A percentile compares a stretch with the other conserved stretches of the same genome.
Conservation (phyloP, 2,329 filamentous ascomycete species). For the Xylariaceae sp. region DNA sequence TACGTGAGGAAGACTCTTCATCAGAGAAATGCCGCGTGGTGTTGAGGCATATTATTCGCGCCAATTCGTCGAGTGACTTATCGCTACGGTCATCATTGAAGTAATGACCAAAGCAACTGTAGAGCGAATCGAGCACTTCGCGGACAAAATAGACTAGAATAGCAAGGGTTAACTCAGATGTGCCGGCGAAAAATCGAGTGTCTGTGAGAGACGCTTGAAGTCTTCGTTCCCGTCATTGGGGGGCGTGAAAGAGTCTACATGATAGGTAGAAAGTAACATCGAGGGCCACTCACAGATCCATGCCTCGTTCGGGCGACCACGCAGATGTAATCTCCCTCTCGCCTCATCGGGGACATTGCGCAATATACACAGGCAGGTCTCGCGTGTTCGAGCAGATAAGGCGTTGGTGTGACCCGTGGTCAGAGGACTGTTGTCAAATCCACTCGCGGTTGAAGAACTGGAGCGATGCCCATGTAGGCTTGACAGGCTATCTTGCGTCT, state of each 20-base stretch:
- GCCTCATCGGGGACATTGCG: conserved; percentile 29
- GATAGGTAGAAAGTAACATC: too few relatives aligned
- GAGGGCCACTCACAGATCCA: conserved; percentile 32
- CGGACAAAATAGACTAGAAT: too few relatives aligned
- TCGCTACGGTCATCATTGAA: conserved; percentile 20
- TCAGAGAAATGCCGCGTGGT: conserved; percentile 32
- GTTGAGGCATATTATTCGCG: conserved; percentile 32
- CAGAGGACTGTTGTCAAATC: not conserved
- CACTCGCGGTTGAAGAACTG: conserved; percentile 6
- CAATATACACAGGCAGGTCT: conserved; percentile 35
- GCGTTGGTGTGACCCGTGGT: too few relatives aligned
- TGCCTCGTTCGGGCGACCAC: conserved; percentile 20
- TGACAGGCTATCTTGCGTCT: conserved; percentile 35
- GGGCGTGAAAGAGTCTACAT: too few relatives aligned
- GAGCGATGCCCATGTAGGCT: conserved; percentile 23
- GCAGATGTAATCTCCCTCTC: conserved; percentile 17
- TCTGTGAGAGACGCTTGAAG: too few relatives aligned
- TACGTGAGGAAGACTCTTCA: conserved; percentile 27
- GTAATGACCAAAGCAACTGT: conserved; percentile 26
- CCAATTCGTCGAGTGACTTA: conserved; percentile 31
- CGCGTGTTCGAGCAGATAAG: conserved; percentile 21
- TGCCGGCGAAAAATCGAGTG: too few relatives aligned
- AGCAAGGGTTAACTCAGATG: too few relatives aligned
- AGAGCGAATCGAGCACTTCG: conserved; percentile 28
- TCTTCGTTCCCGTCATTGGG: too few relatives aligned